Base-by-base conservation (phyloP, 441 rosid species). In the Populus trichocarpa region DNA sequence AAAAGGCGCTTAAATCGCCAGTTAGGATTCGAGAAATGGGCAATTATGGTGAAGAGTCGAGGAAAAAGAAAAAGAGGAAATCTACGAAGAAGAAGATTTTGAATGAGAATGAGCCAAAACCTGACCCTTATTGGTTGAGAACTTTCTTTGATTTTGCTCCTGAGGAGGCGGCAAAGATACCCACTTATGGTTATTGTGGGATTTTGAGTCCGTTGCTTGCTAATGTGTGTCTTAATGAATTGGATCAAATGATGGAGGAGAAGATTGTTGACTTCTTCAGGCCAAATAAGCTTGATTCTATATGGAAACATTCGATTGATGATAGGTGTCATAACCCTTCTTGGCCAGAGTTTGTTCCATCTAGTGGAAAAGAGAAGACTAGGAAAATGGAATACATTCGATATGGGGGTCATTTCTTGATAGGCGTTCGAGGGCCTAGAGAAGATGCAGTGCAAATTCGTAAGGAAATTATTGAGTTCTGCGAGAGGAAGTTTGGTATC, bases 281-380 rank as follows among this genome's bases (percentile, higher is more conserved):
- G 77, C 98, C 99, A 63, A 90, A 86, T 84, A 89, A 88, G 82
- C 86, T 81, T 1, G 97, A 96, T 86, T 91, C 98, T 0, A 93
- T 96, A 86, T 96, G 99, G 99, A 96, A 88, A 84, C 82, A 90
- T 69, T 88, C 94, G 8, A 93, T 91, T 36, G 80, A 90, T 85
- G 98, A 91, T 84, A 97, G 97, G 46, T 94, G 96, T 40, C 98
- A 96, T 83, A 96, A 96, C 78, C 97, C 98, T 33, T 87, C 98
- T 16, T 96, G 99, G 99, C 99, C 98, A 0, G 98, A 96, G 91
- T 96, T 96, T 86, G 99, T 96, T 84, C 99, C 99, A 2, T 87
- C 91, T 0, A 90, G 97, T 76, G 98, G 97, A 80, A 88, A 83
- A 33, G 96, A 91, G 89, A 96, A 91, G 84, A 94, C 98, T 1